A percentile compares a stretch with the other conserved stretches of the same genome.
phyloP scores from a whole-genome alignment of 139 green algal genomes.

The Choricystis sp. region DNA sequence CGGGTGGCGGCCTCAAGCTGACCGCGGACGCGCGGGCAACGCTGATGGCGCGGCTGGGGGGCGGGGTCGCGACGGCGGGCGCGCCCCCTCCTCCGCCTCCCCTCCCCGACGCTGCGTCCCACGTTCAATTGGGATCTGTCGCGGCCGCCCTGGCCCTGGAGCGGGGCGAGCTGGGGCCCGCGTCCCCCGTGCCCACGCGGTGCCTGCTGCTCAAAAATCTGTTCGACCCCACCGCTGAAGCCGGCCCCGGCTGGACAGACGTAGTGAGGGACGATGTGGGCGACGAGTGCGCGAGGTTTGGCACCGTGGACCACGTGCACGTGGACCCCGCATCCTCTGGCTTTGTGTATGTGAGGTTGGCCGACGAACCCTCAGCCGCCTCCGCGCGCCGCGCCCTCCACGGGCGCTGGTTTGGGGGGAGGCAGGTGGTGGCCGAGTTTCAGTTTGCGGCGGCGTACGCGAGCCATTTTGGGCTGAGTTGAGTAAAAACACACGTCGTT shows the following conservation, averaged over 20 bases:
- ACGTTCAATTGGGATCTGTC: conserved; percentile 5
- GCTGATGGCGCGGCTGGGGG: conserved; percentile 75
- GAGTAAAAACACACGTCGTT: not conserved
- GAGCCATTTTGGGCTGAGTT: conserved; percentile 32
- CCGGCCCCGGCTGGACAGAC: conserved; percentile 57
- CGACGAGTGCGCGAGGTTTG: conserved; percentile 83
- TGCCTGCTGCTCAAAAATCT: conserved; percentile 94
- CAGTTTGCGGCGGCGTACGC: conserved; percentile 66
- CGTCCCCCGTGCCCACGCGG: conserved; percentile 74
- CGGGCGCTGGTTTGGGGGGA: conserved; percentile 68
- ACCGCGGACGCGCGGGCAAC: conserved; percentile 43
- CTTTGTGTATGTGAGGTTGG: conserved; percentile 89
- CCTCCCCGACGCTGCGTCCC: conserved; percentile 1
- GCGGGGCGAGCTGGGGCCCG: conserved; percentile 73
- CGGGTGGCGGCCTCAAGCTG: conserved; percentile 51
- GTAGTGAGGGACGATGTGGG: conserved; percentile 76
- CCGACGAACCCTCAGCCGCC: conserved; percentile 23
- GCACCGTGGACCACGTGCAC: conserved; percentile 54
- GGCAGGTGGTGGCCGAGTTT: conserved; percentile 67
- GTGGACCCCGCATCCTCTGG: conserved; percentile 59
- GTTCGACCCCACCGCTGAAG: conserved; percentile 69
- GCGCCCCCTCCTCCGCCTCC: conserved; percentile 9
- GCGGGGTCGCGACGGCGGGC: conserved; percentile 14
- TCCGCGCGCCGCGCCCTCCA: conserved; percentile 64
- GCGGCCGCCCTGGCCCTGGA: conserved; percentile 11